Conservation (phyloP, 164 flowering plant species). For the Magnolia changhungtana region DNA sequence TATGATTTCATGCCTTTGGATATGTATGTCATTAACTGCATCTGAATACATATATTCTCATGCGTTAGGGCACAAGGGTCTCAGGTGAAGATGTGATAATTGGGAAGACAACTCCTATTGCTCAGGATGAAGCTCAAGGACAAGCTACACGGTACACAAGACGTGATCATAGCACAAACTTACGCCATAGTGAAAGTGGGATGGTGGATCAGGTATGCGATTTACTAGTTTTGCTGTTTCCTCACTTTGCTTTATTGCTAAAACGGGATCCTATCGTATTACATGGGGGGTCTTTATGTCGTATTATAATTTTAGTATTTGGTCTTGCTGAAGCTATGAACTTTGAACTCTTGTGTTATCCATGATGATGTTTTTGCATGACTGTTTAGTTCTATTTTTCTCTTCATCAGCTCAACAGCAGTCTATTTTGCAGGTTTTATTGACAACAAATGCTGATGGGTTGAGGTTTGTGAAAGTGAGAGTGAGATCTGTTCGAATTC, state of each 20-base stretch:
- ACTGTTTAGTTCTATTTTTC: background rate
- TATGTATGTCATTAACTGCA: background rate
- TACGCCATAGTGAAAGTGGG: slow-evolving; percentile 96
- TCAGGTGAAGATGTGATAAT: slow-evolving; percentile 98
- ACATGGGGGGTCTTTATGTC: too few species aligned
- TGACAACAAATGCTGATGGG: slow-evolving; percentile 97
- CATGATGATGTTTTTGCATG: too few species aligned
- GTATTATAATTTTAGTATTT: background rate
- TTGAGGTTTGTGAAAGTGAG: slow-evolving; percentile 93
- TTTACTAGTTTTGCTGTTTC: background rate
- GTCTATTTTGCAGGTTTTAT: slow-evolving; percentile 48
- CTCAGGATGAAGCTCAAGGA: slow-evolving; percentile 88
- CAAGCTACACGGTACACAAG: slow-evolving; percentile 72
- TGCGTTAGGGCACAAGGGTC: slow-evolving; percentile 74
- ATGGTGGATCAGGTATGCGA: slow-evolving; percentile 79
- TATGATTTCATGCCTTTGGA: background rate
- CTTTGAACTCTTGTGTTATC: background rate
- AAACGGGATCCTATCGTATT: background rate
- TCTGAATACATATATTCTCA: background rate
- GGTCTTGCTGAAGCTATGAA: background rate
- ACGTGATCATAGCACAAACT: slow-evolving; percentile 93
- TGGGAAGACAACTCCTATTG: slow-evolving; percentile 90
- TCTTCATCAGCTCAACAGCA: background rate
- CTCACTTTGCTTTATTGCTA: background rate
- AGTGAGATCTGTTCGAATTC: slow-evolving; percentile 78